Evolutionary conservation across 805 yeast genomes (phyloP), one percentile per base, ranked within the genome.

Genomic region (Kazachstania africana): DNA sequence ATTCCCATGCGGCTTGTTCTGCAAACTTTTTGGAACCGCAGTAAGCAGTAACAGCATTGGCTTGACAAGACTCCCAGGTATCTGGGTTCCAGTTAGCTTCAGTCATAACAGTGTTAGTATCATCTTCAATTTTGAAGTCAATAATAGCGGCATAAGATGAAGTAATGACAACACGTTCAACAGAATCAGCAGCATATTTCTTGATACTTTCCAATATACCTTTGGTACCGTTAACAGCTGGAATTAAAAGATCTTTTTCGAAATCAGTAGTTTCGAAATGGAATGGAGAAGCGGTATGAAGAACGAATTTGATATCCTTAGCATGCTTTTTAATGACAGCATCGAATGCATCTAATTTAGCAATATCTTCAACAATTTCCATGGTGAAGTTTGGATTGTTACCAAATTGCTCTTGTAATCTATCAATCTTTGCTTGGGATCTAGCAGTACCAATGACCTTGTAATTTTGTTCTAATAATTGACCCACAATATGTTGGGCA

Each of bases 231-330:
- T 61, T 48, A 4, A 70, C 53, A 1, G 80, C 78, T 3, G 82
- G 81, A 16, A 49, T 58, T 35, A 73, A 53, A 32, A 74, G 55
- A 14, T 69, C 75, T 30, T 65, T 63, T 35, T 66, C 75, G 20
- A 43, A 47, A 22, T 65, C 56, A 37, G 64, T 59, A 10, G 59
- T 50, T 8, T 63, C 59, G 46, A 63, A 66, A 17, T 62, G 56
- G 46, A 68, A 67, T 10, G 81, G 79, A 10, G 78, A 66, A 2
- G 82, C 81, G 8, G 76, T 64, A 50, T 75, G 82, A 26, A 74
- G 42, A 30, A 75, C 73, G 21, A 65, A 69, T 9, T 58, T 57
- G 34, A 72, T 65, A 26, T 72, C 76, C 21, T 67, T 66, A 37
- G 66, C 64, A 20, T 53, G 50, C 15, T 55, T 50, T 26, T 54